Evolutionary conservation across 208 protist species (phyloP), one percentile per base, ranked within the genome.

Genomic region (Baffinella frigidus): DNA sequence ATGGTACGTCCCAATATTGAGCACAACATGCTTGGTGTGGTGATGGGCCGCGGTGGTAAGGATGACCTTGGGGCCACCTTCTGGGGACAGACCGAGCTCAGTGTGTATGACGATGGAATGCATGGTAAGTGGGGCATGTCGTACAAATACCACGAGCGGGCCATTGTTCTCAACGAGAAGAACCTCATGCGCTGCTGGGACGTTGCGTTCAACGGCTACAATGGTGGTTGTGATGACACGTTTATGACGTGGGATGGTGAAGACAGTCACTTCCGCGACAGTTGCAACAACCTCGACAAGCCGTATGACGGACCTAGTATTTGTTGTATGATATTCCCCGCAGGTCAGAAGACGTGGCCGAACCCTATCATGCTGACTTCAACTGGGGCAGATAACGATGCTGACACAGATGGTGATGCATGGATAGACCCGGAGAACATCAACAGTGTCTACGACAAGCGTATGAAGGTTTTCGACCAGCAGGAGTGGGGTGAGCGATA

Each of bases 101-200:
- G 39, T 41, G n/a, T 17, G 20, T 80, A 36, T 48, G 71, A 80
- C 33, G 71, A 80, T 35, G 33, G 71, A 14, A 17, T 43, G 71
- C 71, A 80, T 27, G 71, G 71, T 48, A 80, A 43, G 30, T 80
- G 71, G 71, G 71, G 71, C 5, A 80, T 80, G 71, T n/a, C 24
- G 24, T 80, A 80, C 24, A 80, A 80, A 35, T 80, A 80, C 71
- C 71, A 80, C 24, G 71, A 41, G 39, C n/a, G 43, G 71, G 71
- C 71, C 2, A 17, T 36, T 14, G 71, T 80, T 27, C 33, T 50
- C 71, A 80, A 80, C 71, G 71, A 80, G 71, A 17, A 35, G 0
- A 80, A 80, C 71, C 20, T 80, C 30, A 41, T 80, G 2, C 71
- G 71, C 7, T 1, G 3, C 3, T 80, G 71, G 71, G 71, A 80